Conservation (phyloP, 441 rosid species). For the Hura crepitans region DNA sequence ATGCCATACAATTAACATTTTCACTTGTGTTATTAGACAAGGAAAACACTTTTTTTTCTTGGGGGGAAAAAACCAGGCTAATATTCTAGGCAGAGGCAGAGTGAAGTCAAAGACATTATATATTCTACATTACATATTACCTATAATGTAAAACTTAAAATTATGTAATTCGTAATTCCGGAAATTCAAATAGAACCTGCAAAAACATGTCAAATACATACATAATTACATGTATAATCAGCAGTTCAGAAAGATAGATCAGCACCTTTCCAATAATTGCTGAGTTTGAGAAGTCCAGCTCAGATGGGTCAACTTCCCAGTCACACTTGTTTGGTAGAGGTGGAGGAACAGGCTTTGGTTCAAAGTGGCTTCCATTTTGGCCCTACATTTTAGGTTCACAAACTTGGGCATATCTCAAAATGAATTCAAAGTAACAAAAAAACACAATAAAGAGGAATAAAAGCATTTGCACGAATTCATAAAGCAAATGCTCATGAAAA, state of each 20-base stretch:
- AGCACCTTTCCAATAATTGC: conserved; percentile 78
- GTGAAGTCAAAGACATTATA: not conserved
- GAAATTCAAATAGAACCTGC: not conserved
- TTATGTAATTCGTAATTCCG: conserved; percentile 7
- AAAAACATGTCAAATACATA: not conserved
- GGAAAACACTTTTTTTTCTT: not conserved
- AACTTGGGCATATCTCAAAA: conserved; percentile 10
- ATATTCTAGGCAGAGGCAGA: not conserved
- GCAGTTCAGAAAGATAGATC: conserved; percentile 7
- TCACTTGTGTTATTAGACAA: not conserved
- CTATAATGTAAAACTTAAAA: not conserved
- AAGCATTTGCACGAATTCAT: not conserved
- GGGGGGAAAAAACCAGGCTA: not conserved
- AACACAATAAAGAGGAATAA: conserved; percentile 13
- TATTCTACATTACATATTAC: not conserved
- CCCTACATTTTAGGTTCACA: conserved; percentile 48
- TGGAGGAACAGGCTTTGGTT: conserved; percentile 89
- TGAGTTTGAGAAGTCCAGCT: conserved; percentile 80
- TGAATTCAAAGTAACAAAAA: conserved; percentile 5
- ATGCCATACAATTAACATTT: not conserved
- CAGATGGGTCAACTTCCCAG: conserved; percentile 98
- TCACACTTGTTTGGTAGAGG: conserved; percentile 96
- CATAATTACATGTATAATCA: conserved; percentile 2
- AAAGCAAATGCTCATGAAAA: not conserved
- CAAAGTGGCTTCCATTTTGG: conserved; percentile 97